These are phyloP conservation scores for Cordyceps militaris DNA, from an alignment of 2,329 filamentous ascomycete species.

Conservation along the genomic window DNA sequence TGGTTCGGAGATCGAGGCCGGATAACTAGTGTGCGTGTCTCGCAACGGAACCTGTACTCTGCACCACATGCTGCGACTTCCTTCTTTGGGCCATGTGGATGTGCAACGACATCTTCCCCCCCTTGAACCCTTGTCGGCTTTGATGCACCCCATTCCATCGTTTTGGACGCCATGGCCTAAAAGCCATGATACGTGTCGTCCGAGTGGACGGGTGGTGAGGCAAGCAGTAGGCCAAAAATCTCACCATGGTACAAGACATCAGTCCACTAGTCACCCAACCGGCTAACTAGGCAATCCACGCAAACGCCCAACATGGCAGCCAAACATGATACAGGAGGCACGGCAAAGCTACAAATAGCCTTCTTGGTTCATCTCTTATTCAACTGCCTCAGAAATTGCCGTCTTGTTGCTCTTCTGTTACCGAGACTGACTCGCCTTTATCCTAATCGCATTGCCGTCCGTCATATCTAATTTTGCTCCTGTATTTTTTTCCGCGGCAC, in stretches of 20 bases:
- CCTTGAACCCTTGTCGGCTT: neutral
- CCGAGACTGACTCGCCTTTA: neutral
- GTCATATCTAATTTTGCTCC: neutral
- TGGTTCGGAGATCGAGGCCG: constrained; percentile 1
- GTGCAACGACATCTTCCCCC: neutral
- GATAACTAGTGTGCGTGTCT: neutral
- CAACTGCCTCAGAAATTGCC: neutral
- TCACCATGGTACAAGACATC: constrained; percentile 9
- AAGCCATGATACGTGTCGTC: neutral
- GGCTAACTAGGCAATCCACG: neutral
- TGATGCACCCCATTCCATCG: neutral
- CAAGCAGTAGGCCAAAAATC: neutral
- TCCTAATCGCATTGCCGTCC: neutral
- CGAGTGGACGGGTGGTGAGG: neutral
- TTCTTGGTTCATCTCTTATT: neutral
- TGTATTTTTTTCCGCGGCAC: neutral
- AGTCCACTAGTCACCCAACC: constrained; percentile 11
- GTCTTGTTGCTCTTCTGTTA: neutral
- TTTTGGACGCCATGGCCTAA: neutral
- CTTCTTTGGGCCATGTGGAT: too few relatives aligned
- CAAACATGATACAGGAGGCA: neutral
- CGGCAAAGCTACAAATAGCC: neutral
- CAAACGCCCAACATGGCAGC: neutral
- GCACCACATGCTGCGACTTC: neutral
- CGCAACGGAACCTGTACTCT: neutral